Percentiles rank a stretch among this genome's conserved stretches.
Conservation (phyloP, 768 basidiomycete species). For the Macrolepiota fuliginosa region DNA sequence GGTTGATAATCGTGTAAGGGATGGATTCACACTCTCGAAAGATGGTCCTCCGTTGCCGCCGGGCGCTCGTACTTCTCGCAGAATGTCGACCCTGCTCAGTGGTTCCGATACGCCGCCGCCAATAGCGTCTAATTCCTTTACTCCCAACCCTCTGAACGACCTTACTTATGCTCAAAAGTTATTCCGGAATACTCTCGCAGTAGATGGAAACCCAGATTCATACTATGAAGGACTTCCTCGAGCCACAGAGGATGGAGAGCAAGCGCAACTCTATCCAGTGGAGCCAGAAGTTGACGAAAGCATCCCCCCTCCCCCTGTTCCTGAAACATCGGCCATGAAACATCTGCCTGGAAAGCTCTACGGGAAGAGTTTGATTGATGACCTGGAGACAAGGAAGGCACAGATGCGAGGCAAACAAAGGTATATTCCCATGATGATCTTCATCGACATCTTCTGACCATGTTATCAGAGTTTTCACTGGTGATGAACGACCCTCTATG, state of each 20-base stretch:
- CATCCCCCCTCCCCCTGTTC: conserved; percentile 24
- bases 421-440: conserved; percentile 35
- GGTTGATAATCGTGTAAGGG: conserved; percentile 33
- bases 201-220: conserved; percentile 65
- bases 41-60: conserved; percentile 81
- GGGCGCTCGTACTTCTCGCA: conserved; percentile 59
- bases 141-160: conserved; percentile 72
- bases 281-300: conserved; percentile 33
- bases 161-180: conserved; percentile 80
- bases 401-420: conserved; percentile 81
- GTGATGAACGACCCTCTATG: conserved; percentile 90
- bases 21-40: conserved; percentile 60
- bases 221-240: conserved; percentile 64
- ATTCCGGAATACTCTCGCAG: conserved; percentile 77
- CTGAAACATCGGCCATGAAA: conserved; percentile 19
- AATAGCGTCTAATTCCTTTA: conserved; percentile 64
- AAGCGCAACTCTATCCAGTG: conserved; percentile 48
- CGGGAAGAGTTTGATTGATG: conserved; percentile 88
- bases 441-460: neutral
- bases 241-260: conserved; percentile 77
- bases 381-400: conserved; percentile 79
- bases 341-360: conserved; percentile 82
- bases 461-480: conserved; percentile 70
- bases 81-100: conserved; percentile 39
- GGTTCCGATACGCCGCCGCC: conserved; percentile 27